phyloP scores from a whole-genome alignment of 352 stramenopile genomes.

The Pythium periplocum region DNA sequence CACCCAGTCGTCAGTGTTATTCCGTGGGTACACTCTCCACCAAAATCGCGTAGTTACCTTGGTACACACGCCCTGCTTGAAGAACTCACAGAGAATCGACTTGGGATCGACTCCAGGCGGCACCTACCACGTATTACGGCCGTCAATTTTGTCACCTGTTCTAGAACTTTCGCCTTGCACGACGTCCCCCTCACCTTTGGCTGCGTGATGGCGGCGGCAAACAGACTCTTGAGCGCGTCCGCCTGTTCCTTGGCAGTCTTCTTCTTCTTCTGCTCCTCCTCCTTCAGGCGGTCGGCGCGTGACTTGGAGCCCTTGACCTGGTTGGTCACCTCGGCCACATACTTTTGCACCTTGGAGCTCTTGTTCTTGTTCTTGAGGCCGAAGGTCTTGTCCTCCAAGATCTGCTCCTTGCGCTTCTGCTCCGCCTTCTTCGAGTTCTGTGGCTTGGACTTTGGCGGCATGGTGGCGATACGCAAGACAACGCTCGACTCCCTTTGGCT shows the following conservation, averaged over 20 bases:
- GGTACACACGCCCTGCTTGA: conserved; percentile 84
- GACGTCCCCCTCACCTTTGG: conserved; percentile 42
- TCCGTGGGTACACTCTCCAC: too few relatives aligned
- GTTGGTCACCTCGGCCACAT: conserved; percentile 88
- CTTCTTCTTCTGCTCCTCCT: conserved; percentile 71
- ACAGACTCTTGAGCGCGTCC: conserved; percentile 80
- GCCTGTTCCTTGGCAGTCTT: conserved; percentile 81
- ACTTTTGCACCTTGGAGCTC: conserved; percentile 94
- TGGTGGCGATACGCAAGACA: conserved; percentile 15
- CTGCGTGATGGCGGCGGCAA: conserved; percentile 83
- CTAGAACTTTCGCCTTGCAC: neutral
- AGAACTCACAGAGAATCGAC: conserved; percentile 86
- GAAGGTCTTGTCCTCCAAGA: conserved; percentile 99
- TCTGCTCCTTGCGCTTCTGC: conserved; percentile 91
- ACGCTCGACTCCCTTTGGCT: conserved; percentile 1
- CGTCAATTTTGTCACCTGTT: conserved; percentile 1
- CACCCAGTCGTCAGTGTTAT: too few relatives aligned
- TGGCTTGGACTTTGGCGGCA: conserved; percentile 74
- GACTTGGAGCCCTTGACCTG: conserved; percentile 83
- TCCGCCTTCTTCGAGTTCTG: conserved; percentile 81
- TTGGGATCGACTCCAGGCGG: conserved; percentile 85
- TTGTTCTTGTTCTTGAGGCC: conserved; percentile 99
- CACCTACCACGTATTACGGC: conserved; percentile 30
- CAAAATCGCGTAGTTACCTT: conserved; percentile 29
- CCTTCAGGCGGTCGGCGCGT: conserved; percentile 73